Conservation (phyloP, 106 monocot genomes). For the Dendrobium huoshanense region DNA sequence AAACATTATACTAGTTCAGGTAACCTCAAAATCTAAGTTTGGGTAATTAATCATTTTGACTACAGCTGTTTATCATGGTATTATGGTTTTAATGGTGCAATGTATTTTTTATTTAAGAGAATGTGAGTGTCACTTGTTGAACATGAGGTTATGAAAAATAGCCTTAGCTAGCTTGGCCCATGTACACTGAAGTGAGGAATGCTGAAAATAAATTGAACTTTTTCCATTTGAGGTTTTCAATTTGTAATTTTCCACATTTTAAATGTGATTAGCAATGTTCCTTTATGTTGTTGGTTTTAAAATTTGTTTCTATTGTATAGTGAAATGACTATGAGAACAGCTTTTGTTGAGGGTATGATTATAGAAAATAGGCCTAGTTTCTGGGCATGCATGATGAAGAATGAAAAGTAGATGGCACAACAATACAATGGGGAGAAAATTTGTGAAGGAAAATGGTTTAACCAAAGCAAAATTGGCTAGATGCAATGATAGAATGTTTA, state of each 20-base stretch:
- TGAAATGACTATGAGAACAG: neutral
- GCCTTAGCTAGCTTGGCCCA: neutral
- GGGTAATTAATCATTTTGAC: neutral
- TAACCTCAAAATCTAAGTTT: constrained; percentile 15
- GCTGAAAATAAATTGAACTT: neutral
- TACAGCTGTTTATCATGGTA: neutral
- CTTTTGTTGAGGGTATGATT: neutral
- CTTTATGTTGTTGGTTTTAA: neutral
- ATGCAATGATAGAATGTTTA: neutral
- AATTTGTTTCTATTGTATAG: neutral
- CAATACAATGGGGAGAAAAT: neutral
- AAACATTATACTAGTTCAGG: constrained; percentile 97
- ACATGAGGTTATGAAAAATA: neutral
- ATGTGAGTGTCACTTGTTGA: neutral
- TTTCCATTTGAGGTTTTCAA: neutral
- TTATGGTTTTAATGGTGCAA: neutral
- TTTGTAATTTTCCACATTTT: neutral
- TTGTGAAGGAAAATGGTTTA: neutral
- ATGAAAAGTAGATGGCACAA: neutral
- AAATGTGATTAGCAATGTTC: neutral
- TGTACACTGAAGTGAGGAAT: neutral
- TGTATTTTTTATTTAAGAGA: neutral
- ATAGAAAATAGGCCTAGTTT: neutral
- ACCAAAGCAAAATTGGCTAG: neutral
- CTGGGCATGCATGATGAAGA: neutral